phyloP scores from a whole-genome alignment of 2,329 filamentous ascomycete species.

The Cryoendolithus antarcticus region DNA sequence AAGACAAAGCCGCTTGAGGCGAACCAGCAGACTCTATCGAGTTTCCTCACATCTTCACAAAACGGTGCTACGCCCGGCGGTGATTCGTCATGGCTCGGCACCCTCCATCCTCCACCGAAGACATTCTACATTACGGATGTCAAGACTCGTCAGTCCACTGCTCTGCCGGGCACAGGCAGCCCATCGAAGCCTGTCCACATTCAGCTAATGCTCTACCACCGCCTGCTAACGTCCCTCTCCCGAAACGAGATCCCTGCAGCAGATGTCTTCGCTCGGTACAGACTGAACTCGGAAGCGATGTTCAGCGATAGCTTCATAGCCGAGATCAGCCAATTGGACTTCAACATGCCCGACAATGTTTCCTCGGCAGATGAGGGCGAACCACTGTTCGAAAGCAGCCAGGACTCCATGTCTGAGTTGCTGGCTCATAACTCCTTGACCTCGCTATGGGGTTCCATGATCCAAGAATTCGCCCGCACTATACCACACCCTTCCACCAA shows the following conservation, averaged over 20 bases:
- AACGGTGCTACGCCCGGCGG: conserved; percentile 2
- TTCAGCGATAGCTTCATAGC: conserved; percentile 74
- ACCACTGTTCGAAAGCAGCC: conserved; percentile 22
- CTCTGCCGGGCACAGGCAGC: conserved; percentile 50
- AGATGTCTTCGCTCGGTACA: conserved; percentile 58
- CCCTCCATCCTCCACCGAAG: conserved; percentile 18
- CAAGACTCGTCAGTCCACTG: conserved; percentile 63
- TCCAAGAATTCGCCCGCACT: conserved; percentile 41
- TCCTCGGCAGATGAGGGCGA: conserved; percentile 11
- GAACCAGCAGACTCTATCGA: conserved; percentile 22
- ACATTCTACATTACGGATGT: conserved; percentile 70
- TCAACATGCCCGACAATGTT: conserved; percentile 37
- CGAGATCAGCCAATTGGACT: conserved; percentile 57
- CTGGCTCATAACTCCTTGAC: conserved; percentile 47
- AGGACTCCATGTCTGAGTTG: conserved; percentile 40
- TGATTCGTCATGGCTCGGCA: conserved; percentile 6
- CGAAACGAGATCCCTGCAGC: conserved; percentile 57
- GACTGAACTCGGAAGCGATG: conserved; percentile 47
- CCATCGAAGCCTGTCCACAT: conserved; percentile 65
- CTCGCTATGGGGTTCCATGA: conserved; percentile 51
- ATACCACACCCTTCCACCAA: conserved; percentile 19
- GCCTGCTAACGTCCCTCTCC: conserved; percentile 66
- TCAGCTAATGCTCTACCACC: conserved; percentile 83
- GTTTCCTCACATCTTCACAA: conserved; percentile 16
- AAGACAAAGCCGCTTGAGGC: conserved; percentile 21